Evolutionary conservation across 2,329 filamentous ascomycete genomes (phyloP).

Genomic region (Cyphellophora attinorum): DNA sequence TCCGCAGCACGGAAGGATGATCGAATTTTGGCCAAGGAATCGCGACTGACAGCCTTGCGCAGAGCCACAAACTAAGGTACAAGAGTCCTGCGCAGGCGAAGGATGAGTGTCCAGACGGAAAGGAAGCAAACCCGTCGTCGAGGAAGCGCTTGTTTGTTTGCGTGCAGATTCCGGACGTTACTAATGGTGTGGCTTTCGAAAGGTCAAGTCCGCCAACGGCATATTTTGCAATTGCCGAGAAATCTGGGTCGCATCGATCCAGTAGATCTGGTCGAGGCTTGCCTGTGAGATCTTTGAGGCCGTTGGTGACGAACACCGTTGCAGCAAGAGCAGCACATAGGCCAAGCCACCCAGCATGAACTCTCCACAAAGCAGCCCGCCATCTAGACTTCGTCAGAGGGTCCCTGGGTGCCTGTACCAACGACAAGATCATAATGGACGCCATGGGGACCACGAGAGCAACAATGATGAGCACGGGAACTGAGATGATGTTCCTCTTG

Average conservation of each 20-base stretch:
- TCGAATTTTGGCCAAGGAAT: conserved; percentile 29
- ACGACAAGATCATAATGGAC: conserved; percentile 57
- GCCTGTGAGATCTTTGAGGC: conserved; percentile 65
- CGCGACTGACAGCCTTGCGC: conserved; percentile 41
- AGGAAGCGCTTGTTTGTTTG: conserved; percentile 48
- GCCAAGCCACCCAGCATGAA: conserved; percentile 74
- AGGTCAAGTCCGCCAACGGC: conserved; percentile 53
- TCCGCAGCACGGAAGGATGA: neutral
- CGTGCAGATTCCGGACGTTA: conserved; percentile 63
- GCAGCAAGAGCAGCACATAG: conserved; percentile 61
- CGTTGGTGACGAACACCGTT: conserved; percentile 71
- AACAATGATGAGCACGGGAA: conserved; percentile 54
- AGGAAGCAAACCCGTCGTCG: conserved; percentile 75
- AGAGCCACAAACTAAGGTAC: conserved; percentile 81
- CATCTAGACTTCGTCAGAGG: conserved; percentile 25
- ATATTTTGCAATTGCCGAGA: conserved; percentile 48
- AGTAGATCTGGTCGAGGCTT: conserved; percentile 56
- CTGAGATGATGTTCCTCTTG: conserved; percentile 61
- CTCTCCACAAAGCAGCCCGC: conserved; percentile 81
- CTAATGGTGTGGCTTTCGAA: conserved; percentile 52
- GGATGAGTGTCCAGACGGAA: conserved; percentile 66
- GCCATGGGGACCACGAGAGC: conserved; percentile 53
- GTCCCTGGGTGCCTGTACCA: conserved; percentile 49
- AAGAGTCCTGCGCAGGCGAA: conserved; percentile 68
- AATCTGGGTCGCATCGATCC: conserved; percentile 64